Evolutionary conservation across 306 rosid species (phyloP), one percentile per base, ranked within the genome.

Genomic region (Sphenostylis stenocarpa): DNA sequence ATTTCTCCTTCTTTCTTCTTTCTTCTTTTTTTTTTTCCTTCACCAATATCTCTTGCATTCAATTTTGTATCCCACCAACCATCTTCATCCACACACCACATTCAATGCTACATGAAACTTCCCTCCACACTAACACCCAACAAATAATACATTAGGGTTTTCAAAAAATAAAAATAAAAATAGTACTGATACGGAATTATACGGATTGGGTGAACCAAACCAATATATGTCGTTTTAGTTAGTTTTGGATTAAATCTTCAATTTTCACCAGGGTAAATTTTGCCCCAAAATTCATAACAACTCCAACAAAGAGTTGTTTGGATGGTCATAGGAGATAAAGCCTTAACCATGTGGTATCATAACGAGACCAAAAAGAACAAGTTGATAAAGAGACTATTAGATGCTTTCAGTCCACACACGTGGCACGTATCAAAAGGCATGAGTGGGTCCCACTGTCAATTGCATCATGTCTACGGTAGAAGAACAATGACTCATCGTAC

Each of bases 21-120:
- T 29, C 15, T 14, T n/a, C 17, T 61, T 63, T 16, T n/a, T n/a
- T n/a, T n/a, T n/a, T n/a, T n/a, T 2, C 44, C 47, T 3, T n/a
- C 69, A 63, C 51, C 12, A 63, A 39, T 20, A 66, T 66, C 72
- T 41, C 55, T 23, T 5, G 17, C 53, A 66, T 66, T 43, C 13
- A 41, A 65, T 39, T 36, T 65, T 19, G 51, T 65, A 65, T 65
- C 70, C 70, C 33, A 65, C 51, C 70, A 65, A 65, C 31, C 70
- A 38, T 64, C 7, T 65, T 38, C 1, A 52, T 19, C 14, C 16
- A 62, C 15, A 1, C 1, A 34, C 69, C 34, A 57, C 14, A 17
- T 63, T 62, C 19, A 34, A 63, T 63, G 69, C 16, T 62, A 17
- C n/a, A 34, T 31, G 68, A 65, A 65, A 20, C 39, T 39, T 65